phyloP scores from a whole-genome alignment of 352 stramenopile species.

The Peronospora tabacina region DNA sequence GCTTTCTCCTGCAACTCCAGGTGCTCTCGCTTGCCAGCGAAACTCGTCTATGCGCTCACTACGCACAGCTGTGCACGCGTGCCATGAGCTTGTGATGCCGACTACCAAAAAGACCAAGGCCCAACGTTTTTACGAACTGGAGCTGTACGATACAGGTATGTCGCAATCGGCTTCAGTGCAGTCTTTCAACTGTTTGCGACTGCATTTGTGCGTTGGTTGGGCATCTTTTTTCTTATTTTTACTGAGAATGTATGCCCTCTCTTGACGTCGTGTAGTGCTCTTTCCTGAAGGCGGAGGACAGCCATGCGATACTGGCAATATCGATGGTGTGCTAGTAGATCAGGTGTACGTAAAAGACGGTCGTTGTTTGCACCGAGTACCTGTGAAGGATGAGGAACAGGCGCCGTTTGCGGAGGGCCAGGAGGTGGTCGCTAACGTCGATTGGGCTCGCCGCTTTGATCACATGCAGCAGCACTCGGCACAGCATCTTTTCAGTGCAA shows the following conservation, averaged over 20 bases:
- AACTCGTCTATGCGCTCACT: conserved; percentile 57
- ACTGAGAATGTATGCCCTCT: conserved; percentile 6
- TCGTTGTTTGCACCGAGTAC: conserved; percentile 54
- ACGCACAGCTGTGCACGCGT: conserved; percentile 38
- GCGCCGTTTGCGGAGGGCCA: conserved; percentile 38
- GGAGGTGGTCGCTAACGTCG: conserved; percentile 45
- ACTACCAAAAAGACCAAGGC: conserved; percentile 34
- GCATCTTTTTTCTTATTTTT: neutral
- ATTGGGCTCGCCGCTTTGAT: conserved; percentile 76
- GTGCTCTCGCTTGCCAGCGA: conserved; percentile 52
- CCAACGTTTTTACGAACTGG: conserved; percentile 45
- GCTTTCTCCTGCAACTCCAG: conserved; percentile 25
- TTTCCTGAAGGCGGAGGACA: conserved; percentile 85
- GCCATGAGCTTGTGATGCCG: conserved; percentile 20
- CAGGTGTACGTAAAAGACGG: conserved; percentile 60
- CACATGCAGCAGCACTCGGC: conserved; percentile 89
- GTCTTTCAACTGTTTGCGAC: conserved; percentile 1
- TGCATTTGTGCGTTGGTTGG: neutral
- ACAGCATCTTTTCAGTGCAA: conserved; percentile 83
- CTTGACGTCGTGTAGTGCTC: conserved; percentile 37
- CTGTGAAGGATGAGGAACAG: conserved; percentile 13
- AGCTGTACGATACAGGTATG: conserved; percentile 56
- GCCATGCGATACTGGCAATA: conserved; percentile 68
- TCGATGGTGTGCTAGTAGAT: conserved; percentile 42
- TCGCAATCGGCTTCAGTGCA: neutral